A percentile compares a stretch with the other conserved stretches of the same genome.
Evolutionary conservation across 1,284 basidiomycete species (phyloP).

Genomic region (Puccinia novopanici): DNA sequence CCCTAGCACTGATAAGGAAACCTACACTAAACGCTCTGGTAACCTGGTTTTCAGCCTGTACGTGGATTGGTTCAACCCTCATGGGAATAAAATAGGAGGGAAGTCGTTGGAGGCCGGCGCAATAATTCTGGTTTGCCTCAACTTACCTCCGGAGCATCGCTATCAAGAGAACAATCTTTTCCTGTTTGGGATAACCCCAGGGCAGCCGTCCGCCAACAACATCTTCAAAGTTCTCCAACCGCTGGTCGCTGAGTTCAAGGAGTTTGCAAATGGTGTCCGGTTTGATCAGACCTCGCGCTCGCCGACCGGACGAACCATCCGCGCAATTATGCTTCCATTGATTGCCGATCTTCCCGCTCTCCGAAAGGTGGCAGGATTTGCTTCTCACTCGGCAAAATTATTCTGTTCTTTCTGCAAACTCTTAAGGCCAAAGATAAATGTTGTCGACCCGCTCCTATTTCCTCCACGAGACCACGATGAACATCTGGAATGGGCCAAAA

Average conservation of each 20-base stretch:
- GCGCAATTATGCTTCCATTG: no score
- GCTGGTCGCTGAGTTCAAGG: background rate
- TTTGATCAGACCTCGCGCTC: constrained; percentile 3
- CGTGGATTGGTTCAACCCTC: constrained; percentile 36
- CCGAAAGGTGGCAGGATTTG: constrained; percentile 35
- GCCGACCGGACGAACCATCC: background rate
- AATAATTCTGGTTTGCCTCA: constrained; percentile 21
- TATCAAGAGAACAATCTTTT: constrained; percentile 18
- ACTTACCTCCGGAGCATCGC: constrained; percentile 5
- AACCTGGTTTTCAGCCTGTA: no score
- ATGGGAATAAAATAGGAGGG: no score
- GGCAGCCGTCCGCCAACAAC: no score
- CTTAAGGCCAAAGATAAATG: background rate
- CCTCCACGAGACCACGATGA: constrained; percentile 6
- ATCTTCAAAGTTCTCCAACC: constrained; percentile 18
- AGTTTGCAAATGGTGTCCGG: background rate
- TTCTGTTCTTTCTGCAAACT: background rate
- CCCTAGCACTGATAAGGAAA: background rate
- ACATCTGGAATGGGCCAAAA: background rate
- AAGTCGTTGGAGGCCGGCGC: constrained; percentile 1
- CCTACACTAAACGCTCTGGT: background rate
- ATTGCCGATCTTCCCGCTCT: constrained; percentile 23
- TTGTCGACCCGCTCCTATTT: background rate
- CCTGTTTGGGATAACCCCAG: no score
- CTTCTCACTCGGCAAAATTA: background rate